Base-by-base conservation (phyloP, 495 filamentous ascomycete genomes). In the Clavariopsis aquatica region DNA sequence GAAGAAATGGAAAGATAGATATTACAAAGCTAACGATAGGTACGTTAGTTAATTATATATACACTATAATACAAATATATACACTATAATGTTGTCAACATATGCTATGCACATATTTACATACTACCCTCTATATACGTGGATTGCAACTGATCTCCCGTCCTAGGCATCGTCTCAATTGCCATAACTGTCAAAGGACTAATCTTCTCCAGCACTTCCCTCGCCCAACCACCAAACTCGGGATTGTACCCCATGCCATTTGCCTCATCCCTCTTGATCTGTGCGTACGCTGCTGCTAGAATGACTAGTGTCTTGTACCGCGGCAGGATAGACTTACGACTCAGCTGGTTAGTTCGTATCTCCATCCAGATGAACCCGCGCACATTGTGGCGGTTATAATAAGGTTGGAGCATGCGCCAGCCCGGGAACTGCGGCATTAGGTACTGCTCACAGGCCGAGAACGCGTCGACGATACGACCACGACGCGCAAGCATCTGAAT, bases 361-460 rank as follows among this genome's bases (percentile, higher is more conserved):
- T 80, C 72, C 27, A 75, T 55, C 43, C 66, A 55, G 4, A 61
- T 57, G 69, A 52, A 81, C 49, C 51, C 68, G 57, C 4, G 56
- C 7, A 31, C 49, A 17, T 65, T 24, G 6, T 41, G 29, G 9
- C 65, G 64, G 20, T 13, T 58, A 36, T 62, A 65, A 20, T n/a
- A 28, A 1, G 65, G 65, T n/a, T 52, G 24, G 13, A 46, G 23
- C 5, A 2, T 27, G 49, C 52, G 59, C 92, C 92, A 96, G 22
- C 89, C 89, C 2, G 80, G 80, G 82, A 89, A 95, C 46, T 82
- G 78, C 5, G 83, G 83, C 83, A 93, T 92, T 59, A 96, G 84
- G 31, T 85, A 80, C 13, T 76, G 64, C 75, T 96, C 92, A 76
- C 88, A 92, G 22, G 84, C 66, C 29, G 70, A 55, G 72, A 94